phyloP scores from a whole-genome alignment of 2,329 filamentous ascomycete genomes.

The Daldinia eschscholtzii region DNA sequence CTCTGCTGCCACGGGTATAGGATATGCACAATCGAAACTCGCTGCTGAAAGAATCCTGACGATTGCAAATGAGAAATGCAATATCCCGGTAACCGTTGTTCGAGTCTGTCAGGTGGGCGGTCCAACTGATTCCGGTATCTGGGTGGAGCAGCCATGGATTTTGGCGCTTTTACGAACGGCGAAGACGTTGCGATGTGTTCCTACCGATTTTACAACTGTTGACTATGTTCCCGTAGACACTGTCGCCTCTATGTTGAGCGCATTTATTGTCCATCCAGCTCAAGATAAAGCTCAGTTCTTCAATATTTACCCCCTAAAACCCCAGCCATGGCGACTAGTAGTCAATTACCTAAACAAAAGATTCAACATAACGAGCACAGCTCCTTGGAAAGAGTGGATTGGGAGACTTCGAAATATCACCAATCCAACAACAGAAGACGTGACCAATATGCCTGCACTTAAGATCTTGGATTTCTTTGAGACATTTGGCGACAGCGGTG shows the following conservation, averaged over 20 bases:
- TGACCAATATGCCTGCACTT: too few species aligned
- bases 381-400: too few species aligned
- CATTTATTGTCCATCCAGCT: constrained; percentile 10
- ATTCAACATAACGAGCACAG: too few species aligned
- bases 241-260: constrained; percentile 31
- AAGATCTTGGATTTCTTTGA: too few species aligned
- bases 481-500: too few species aligned
- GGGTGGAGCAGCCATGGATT: constrained; percentile 46
- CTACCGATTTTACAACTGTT: neutral
- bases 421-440: too few species aligned
- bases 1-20: constrained; percentile 31
- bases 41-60: constrained; percentile 41
- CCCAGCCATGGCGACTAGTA: too few species aligned
- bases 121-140: constrained; percentile 4
- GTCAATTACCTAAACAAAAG: too few species aligned
- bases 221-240: constrained; percentile 33
- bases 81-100: constrained; percentile 39
- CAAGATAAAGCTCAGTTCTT: constrained; percentile 12
- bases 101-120: constrained; percentile 45
- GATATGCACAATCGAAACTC: constrained; percentile 46
- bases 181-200: constrained; percentile 8
- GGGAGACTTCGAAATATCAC: too few species aligned
- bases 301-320: constrained; percentile 10
- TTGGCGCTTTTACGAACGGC: constrained; percentile 41
- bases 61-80: constrained; percentile 13